These are phyloP conservation scores for Camptophora hylomeconis DNA, from an alignment of 2,329 filamentous ascomycete genomes.

Conservation along the genomic window DNA sequence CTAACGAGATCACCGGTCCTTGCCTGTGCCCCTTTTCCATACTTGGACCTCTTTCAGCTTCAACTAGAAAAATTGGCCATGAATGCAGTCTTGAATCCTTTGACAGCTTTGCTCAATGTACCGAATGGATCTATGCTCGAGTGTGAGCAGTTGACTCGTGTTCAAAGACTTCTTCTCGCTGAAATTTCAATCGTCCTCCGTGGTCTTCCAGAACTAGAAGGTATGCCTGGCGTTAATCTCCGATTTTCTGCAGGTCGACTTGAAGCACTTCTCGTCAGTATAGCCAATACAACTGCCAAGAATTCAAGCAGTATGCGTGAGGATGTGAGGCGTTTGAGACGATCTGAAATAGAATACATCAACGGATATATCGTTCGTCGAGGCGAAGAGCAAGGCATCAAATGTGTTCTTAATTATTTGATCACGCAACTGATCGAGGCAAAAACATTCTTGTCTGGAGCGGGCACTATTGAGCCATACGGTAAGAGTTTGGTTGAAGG, in stretches of 20 bases:
- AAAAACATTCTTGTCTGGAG: too few species aligned
- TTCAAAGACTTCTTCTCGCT: constrained; percentile 57
- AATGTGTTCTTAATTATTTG: constrained; percentile 59
- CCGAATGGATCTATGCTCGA: constrained; percentile 58
- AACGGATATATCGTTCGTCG: constrained; percentile 76
- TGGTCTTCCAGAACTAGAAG: constrained; percentile 59
- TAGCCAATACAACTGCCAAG: constrained; percentile 41
- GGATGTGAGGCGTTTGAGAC: constrained; percentile 46
- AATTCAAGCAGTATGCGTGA: constrained; percentile 56
- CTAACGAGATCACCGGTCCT: constrained; percentile 52
- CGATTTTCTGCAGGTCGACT: constrained; percentile 50
- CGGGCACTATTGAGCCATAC: too few species aligned
- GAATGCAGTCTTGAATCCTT: constrained; percentile 63
- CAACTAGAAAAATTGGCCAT: constrained; percentile 72
- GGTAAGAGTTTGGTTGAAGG: too few species aligned
- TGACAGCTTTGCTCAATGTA: constrained; percentile 67
- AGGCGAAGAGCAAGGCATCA: constrained; percentile 60
- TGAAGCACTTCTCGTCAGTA: constrained; percentile 43
- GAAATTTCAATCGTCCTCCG: constrained; percentile 64
- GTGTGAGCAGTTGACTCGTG: constrained; percentile 50
- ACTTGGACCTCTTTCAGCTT: constrained; percentile 48
- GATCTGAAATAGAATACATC: constrained; percentile 69
- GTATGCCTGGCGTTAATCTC: constrained; percentile 44
- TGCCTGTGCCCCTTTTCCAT: constrained; percentile 43
- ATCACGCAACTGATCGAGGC: constrained; percentile 61